A percentile compares a stretch with the other conserved stretches of the same genome.
Evolutionary conservation across 2,329 filamentous ascomycete species (phyloP).

Genomic region (Fusarium heterosporum): DNA sequence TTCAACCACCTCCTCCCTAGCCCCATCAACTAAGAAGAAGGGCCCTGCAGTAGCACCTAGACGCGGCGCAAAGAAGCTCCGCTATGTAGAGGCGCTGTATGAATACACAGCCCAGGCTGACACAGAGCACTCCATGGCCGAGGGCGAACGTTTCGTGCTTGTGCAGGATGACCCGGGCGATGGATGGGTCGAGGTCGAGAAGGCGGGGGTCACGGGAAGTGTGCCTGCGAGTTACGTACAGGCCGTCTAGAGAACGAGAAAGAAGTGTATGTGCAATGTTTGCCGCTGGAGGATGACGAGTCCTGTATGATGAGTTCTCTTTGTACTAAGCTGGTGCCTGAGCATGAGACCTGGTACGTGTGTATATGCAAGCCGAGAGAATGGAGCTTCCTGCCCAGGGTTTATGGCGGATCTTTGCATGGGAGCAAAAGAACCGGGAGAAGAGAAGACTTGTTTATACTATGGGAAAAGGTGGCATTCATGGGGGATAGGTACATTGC

Average conservation of each 20-base stretch:
- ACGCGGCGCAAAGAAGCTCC: constrained; percentile 91
- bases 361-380: constrained; percentile 34
- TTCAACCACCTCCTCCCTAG: constrained; percentile 61
- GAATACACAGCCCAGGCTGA: constrained; percentile 90
- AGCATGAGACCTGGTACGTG: background rate
- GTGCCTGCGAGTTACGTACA: constrained; percentile 96
- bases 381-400: constrained; percentile 17
- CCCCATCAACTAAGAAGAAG: constrained; percentile 76
- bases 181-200: constrained; percentile 97
- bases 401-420: background rate
- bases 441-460: constrained; percentile 28
- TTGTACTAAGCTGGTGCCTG: background rate
- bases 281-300: constrained; percentile 8
- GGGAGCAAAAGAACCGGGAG: constrained; percentile 19
- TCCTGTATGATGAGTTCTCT: constrained; percentile 2
- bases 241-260: constrained; percentile 64
- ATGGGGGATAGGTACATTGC: constrained; percentile 25
- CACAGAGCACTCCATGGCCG: constrained; percentile 87
- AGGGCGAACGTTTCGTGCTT: constrained; percentile 92
- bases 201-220: constrained; percentile 84
- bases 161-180: constrained; percentile 90
- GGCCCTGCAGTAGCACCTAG: constrained; percentile 91
- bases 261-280: constrained; percentile 22
- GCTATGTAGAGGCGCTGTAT: constrained; percentile 93
- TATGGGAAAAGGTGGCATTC: constrained; percentile 19